These are phyloP conservation scores for Ophiostoma populinum DNA, from an alignment of 2,329 filamentous ascomycete genomes.

Conservation along the genomic window DNA sequence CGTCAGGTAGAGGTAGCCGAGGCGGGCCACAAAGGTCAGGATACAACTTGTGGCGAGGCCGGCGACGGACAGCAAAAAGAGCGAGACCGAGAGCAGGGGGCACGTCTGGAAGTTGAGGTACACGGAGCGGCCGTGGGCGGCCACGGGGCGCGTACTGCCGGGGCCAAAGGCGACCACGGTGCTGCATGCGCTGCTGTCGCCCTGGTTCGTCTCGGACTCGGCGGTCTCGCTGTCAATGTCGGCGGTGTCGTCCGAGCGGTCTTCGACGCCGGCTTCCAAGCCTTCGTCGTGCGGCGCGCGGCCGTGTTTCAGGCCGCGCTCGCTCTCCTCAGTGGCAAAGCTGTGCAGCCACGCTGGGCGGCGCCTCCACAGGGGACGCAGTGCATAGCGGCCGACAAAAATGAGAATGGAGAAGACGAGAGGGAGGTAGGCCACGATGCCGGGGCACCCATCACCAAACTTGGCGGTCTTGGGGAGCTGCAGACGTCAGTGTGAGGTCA, in stretches of 20 bases:
- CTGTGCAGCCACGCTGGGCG: slow-evolving; percentile 19
- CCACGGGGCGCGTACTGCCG: slow-evolving; percentile 3
- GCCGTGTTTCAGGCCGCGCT: slow-evolving; percentile 4
- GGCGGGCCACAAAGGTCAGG: slow-evolving; percentile 7
- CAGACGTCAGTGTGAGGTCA: background rate
- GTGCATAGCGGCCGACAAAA: slow-evolving; percentile 16
- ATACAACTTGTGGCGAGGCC: slow-evolving; percentile 16
- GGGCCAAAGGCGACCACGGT: slow-evolving; percentile 6
- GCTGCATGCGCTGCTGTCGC: slow-evolving; percentile 6
- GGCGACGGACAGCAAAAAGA: slow-evolving; percentile 21
- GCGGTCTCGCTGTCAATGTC: slow-evolving; percentile 3
- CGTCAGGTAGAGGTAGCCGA: slow-evolving; percentile 16
- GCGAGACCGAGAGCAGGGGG: slow-evolving; percentile 17
- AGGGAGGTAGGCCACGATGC: slow-evolving; percentile 17
- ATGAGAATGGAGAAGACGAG: slow-evolving; percentile 16
- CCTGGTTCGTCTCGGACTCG: slow-evolving; percentile 1
- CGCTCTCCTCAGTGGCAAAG: slow-evolving; percentile 17
- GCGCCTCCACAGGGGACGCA: slow-evolving; percentile 16
- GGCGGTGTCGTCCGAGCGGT: background rate
- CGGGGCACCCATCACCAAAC: slow-evolving; percentile 18
- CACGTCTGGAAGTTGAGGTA: slow-evolving; percentile 6
- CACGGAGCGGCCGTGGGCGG: slow-evolving; percentile 1
- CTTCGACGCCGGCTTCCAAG: background rate
- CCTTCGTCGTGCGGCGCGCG: background rate
- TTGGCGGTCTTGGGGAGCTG: slow-evolving; percentile 16